These are phyloP conservation scores for Solanum hybrid DNA, from an alignment of 305 asterid species.

Conservation along the genomic window DNA sequence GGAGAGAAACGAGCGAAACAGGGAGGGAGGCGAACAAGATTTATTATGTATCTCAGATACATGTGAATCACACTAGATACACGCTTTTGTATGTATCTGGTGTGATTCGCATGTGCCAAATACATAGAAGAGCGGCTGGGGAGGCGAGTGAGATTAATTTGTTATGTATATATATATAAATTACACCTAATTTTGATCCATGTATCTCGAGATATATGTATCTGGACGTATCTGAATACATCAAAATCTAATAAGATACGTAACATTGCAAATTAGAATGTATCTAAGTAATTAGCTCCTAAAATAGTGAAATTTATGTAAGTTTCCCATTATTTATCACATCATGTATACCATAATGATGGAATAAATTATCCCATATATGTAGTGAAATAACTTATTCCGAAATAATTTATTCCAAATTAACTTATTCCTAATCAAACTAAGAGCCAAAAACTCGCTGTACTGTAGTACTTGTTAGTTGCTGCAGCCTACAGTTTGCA, in stretches of 20 bases:
- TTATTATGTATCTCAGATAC: too few species aligned
- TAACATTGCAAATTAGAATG: too few species aligned
- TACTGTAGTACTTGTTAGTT: neutral
- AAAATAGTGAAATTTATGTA: too few species aligned
- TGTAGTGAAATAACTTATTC: too few species aligned
- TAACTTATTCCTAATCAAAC: neutral
- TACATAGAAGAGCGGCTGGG: neutral
- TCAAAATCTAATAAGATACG: too few species aligned
- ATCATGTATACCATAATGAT: neutral
- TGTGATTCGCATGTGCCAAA: neutral
- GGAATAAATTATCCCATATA: too few species aligned
- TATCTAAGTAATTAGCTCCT: neutral
- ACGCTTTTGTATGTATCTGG: too few species aligned
- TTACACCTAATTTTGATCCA: neutral
- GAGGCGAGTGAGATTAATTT: neutral
- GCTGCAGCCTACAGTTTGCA: neutral
- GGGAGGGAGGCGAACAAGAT: too few species aligned
- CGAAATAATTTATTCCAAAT: too few species aligned
- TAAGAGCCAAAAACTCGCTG: neutral
- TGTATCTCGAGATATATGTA: neutral
- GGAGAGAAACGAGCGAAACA: neutral
- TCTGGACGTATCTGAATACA: too few species aligned
- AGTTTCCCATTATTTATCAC: neutral
- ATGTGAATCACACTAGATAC: too few species aligned
- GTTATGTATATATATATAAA: neutral